Base-by-base conservation (phyloP, 2,329 filamentous ascomycete species). In the Arthrinium puccinioides region DNA sequence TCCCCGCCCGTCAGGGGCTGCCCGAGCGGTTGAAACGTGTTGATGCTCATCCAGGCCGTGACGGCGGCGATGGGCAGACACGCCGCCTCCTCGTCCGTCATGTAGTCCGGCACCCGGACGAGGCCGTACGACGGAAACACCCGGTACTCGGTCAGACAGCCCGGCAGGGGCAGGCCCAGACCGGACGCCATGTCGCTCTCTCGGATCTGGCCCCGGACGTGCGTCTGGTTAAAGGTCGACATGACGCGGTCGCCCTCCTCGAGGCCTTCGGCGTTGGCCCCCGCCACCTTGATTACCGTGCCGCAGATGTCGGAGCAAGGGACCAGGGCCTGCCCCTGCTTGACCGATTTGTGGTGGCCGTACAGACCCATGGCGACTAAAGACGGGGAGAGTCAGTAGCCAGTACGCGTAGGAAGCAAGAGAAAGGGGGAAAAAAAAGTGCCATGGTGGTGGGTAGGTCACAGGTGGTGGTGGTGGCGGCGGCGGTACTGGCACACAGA, bases 291-390 rank as follows among this genome's bases (percentile, higher is more conserved):
- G 3, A 74, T 61, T 31, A 86, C 63, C 8, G 67, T 66, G 30
- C 82, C 82, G 58, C 79, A 82, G 69, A 82, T 83, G 57, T 87
- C 82, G 16, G 79, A 82, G 56, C 76, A 81, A 2, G 80, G 79
- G 2, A 85, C 75, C 10, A 84, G 49, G 38, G 65, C 44, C 41
- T 61, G 50, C 25, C 54, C 58, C 28, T 55, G 45, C 11, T 56
- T 42, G 31, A 76, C 60, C 4, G 69, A 66, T 47, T 71, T 69
- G 61, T 84, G 78, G 57, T 85, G 79, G 52, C 67, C 76, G 62
- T 84, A 86, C 10, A 76, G 63, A 21, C 82, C 82, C 63, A 72
- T 79, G 50, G 66, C 67, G 15, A 85, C 81, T 81, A 41, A 41
- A 3, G 25, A 11, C 9, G 20, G 10, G 11, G 4, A 9, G n/a